Conservation (phyloP, 495 filamentous ascomycete species). For the Aspergillus bridgeri region DNA sequence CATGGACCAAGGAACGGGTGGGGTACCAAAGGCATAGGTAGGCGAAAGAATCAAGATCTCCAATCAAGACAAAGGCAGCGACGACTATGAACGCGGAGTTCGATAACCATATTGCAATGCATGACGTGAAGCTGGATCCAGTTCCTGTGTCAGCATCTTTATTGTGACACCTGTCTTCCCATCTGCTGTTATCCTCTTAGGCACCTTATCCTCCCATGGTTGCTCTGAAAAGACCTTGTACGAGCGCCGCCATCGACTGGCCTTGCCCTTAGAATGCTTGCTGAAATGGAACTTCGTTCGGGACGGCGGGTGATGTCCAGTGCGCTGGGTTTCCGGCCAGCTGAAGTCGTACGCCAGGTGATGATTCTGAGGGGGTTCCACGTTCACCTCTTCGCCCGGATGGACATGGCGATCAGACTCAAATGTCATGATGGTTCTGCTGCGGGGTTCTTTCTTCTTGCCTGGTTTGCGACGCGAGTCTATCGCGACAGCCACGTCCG, state of each 20-base stretch:
- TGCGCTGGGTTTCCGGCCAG: background rate
- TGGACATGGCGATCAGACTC: background rate
- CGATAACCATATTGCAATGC: background rate
- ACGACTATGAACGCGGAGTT: background rate
- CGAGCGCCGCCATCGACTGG: background rate
- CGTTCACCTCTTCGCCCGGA: background rate
- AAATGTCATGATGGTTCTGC: background rate
- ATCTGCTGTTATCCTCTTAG: background rate
- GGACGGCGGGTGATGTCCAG: background rate
- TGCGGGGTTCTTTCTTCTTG: background rate
- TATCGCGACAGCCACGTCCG: background rate
- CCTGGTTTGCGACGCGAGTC: background rate
- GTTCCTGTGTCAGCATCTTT: background rate
- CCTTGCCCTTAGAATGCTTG: background rate
- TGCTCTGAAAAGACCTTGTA: background rate
- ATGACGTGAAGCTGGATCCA: background rate
- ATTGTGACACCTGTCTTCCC: background rate
- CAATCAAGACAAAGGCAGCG: background rate
- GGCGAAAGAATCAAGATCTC: background rate
- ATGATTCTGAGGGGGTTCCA: background rate
- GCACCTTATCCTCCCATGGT: background rate
- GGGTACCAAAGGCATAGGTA: background rate
- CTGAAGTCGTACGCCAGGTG: background rate
- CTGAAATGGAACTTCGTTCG: background rate
- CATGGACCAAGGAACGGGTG: background rate